Percentiles rank a stretch among this genome's conserved stretches.
These are phyloP conservation scores for Diaporthe nobilis DNA, from an alignment of 2,329 filamentous ascomycete genomes.

Conservation along the genomic window DNA sequence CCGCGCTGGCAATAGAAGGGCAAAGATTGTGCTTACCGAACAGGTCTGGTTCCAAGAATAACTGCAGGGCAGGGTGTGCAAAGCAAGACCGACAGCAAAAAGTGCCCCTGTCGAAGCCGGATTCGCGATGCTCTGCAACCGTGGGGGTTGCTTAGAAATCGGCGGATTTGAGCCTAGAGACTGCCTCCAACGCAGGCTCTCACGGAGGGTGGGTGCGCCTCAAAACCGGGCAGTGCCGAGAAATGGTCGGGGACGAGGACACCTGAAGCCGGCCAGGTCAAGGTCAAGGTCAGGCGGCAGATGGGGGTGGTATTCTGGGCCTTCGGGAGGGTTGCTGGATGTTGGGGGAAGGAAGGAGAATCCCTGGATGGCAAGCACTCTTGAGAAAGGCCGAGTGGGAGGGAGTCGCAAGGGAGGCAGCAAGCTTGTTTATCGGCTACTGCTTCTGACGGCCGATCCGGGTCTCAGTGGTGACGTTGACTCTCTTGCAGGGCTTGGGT, in stretches of 20 bases:
- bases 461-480: slow-evolving; percentile 35
- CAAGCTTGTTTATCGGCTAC: slow-evolving; percentile 2
- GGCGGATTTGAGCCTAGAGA: background rate
- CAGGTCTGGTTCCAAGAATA: background rate
- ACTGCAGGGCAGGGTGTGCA: slow-evolving; percentile 13
- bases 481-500: background rate
- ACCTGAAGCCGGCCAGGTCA: slow-evolving; percentile 16
- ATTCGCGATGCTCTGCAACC: slow-evolving; percentile 1
- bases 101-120: too few species aligned
- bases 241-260: background rate
- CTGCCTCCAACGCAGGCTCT: background rate
- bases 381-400: background rate
- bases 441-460: slow-evolving; percentile 25
- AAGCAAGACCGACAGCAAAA: background rate
- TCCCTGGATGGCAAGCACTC: background rate
- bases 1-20: background rate
- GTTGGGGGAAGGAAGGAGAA: background rate
- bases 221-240: slow-evolving; percentile 24
- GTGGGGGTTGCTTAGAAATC: slow-evolving; percentile 33
- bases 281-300: slow-evolving; percentile 22
- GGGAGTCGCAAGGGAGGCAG: background rate
- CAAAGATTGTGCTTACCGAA: slow-evolving; percentile 17
- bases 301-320: background rate
- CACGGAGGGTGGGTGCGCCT: background rate
- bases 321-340: background rate